phyloP scores from a whole-genome alignment of 2,329 filamentous ascomycete genomes.

The Fusarium xyrophilum region DNA sequence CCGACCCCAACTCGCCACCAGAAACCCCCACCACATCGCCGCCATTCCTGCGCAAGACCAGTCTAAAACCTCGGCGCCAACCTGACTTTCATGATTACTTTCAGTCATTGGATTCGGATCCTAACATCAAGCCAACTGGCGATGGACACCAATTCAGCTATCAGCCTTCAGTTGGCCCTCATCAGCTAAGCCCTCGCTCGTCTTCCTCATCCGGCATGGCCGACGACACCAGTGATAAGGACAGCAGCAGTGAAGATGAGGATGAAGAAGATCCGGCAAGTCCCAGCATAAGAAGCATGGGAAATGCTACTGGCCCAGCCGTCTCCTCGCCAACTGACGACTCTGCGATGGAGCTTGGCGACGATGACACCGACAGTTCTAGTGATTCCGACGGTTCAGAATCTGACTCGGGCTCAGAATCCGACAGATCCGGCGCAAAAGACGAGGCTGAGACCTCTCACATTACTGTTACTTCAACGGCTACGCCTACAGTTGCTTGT shows the following conservation, averaged over 20 bases:
- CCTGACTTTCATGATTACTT: conserved; percentile 45
- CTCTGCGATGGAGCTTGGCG: conserved; percentile 23
- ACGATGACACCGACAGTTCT: conserved; percentile 24
- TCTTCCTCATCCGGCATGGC: conserved; percentile 43
- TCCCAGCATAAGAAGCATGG: conserved; percentile 40
- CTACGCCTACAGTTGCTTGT: conserved; percentile 32
- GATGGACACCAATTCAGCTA: conserved; percentile 54
- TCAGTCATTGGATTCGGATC: conserved; percentile 45
- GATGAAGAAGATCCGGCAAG: conserved; percentile 38
- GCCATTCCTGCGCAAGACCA: conserved; percentile 45
- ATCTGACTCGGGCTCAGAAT: conserved; percentile 33
- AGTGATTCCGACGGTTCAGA: conserved; percentile 33
- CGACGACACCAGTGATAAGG: conserved; percentile 34
- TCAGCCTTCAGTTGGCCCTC: conserved; percentile 44
- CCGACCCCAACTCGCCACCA: conserved; percentile 56
- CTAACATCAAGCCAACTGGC: conserved; percentile 53
- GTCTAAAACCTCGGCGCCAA: conserved; percentile 44
- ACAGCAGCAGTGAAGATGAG: conserved; percentile 33
- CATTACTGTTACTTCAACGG: conserved; percentile 24
- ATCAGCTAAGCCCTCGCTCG: conserved; percentile 49
- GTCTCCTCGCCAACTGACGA: conserved; percentile 18
- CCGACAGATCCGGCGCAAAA: conserved; percentile 35
- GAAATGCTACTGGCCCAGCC: conserved; percentile 31
- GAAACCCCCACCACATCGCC: conserved; percentile 54
- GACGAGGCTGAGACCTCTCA: conserved; percentile 37